Conservation (phyloP, 2,329 filamentous ascomycete species). For the Polychaeton citri region DNA sequence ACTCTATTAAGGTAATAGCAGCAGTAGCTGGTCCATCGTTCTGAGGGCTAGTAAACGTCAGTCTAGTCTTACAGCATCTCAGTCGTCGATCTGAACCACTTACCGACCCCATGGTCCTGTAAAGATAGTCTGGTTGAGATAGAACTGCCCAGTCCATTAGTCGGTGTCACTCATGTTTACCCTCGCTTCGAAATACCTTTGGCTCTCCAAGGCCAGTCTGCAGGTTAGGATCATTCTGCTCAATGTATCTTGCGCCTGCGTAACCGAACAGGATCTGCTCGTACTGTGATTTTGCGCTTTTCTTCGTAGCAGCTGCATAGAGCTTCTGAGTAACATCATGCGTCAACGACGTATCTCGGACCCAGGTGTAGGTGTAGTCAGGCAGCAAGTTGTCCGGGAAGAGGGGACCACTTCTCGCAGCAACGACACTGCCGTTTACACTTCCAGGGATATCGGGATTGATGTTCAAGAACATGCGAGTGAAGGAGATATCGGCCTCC, state of each 20-base stretch:
- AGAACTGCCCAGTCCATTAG: too few species aligned
- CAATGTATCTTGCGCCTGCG: conserved; percentile 13
- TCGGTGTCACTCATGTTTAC: too few species aligned
- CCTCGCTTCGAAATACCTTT: too few species aligned
- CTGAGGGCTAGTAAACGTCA: conserved; percentile 12
- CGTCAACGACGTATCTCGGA: conserved; percentile 17
- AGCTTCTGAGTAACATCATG: conserved; percentile 17
- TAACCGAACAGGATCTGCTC: conserved; percentile 16
- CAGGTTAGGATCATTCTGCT: conserved; percentile 19
- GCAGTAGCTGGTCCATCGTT: conserved; percentile 21
- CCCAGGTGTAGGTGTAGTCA: conserved; percentile 23
- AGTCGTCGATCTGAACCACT: background rate
- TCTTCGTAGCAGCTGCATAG: conserved; percentile 13
- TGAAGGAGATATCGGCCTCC: conserved; percentile 12
- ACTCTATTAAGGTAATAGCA: conserved; percentile 19
- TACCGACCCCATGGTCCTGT: conserved; percentile 15
- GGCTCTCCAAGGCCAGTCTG: conserved; percentile 20
- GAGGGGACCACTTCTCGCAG: conserved; percentile 14
- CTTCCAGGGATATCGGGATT: conserved; percentile 16
- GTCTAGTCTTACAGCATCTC: background rate
- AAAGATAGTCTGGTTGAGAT: conserved; percentile 20
- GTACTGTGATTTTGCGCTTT: conserved; percentile 10
- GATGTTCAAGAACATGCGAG: conserved; percentile 21
- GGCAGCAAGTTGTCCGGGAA: conserved; percentile 13
- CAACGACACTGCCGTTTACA: conserved; percentile 18